Percentiles rank a stretch among this genome's conserved stretches.
Evolutionary conservation across 768 basidiomycete species (phyloP).

Genomic region (Termitomyces sp.): DNA sequence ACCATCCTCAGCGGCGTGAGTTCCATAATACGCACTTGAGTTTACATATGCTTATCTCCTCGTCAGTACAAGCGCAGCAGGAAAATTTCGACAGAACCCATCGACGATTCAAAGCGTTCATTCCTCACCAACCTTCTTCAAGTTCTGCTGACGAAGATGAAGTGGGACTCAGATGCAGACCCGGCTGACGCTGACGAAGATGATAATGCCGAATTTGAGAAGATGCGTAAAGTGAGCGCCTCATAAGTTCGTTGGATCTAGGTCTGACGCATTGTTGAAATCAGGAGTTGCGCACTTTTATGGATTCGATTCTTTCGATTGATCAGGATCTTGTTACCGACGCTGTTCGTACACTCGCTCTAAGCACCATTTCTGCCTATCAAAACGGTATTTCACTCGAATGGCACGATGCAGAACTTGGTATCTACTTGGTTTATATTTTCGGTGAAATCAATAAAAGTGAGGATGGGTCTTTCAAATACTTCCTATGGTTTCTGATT

Average conservation of each 20-base stretch:
- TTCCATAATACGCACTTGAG: constrained; percentile 13
- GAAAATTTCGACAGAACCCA: constrained; percentile 55
- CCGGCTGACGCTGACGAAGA: constrained; percentile 87
- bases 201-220: constrained; percentile 77
- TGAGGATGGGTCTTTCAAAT: constrained; percentile 29
- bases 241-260: not conserved
- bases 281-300: constrained; percentile 80
- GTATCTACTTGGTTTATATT: constrained; percentile 88
- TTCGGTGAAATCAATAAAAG: constrained; percentile 94
- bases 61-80: constrained; percentile 75
- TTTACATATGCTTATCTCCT: not conserved
- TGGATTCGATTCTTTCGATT: constrained; percentile 84
- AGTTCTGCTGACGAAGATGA: constrained; percentile 83
- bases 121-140: constrained; percentile 79
- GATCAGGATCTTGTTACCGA: constrained; percentile 84
- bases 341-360: constrained; percentile 67
- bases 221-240: constrained; percentile 70
- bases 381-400: constrained; percentile 59
- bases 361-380: constrained; percentile 72
- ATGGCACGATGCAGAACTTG: constrained; percentile 94
- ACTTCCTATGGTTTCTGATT: not conserved
- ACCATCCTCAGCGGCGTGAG: constrained; percentile 71
- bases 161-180: constrained; percentile 82
- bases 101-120: constrained; percentile 63
- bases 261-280: not conserved